Evolutionary conservation across 1,284 basidiomycete species (phyloP).

Genomic region (Phellopilus nigrolimitatus): DNA sequence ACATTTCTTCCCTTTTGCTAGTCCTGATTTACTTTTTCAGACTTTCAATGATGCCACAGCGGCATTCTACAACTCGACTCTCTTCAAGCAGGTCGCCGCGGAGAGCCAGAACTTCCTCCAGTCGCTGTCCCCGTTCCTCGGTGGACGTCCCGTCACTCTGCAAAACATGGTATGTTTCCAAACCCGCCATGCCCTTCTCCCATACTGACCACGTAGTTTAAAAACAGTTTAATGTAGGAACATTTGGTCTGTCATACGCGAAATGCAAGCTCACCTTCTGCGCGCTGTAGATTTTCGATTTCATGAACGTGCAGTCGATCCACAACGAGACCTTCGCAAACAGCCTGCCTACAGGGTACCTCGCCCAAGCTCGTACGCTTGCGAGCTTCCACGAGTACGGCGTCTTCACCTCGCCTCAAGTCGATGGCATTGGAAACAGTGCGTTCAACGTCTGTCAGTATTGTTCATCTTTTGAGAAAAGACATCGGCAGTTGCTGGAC

Average conservation of each 20-base stretch:
- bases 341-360: constrained; percentile 30
- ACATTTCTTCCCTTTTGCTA: background rate
- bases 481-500: constrained; percentile 36
- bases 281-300: constrained; percentile 41
- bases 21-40: constrained; percentile 7
- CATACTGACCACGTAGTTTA: background rate
- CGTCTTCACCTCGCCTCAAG: constrained; percentile 39
- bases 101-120: constrained; percentile 38
- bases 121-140: constrained; percentile 36
- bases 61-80: constrained; percentile 27
- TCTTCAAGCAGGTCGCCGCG: constrained; percentile 32
- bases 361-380: constrained; percentile 37
- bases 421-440: constrained; percentile 42
- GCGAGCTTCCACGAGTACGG: constrained; percentile 48
- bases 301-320: constrained; percentile 46
- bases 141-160: constrained; percentile 36
- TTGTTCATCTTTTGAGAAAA: background rate
- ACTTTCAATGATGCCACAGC: constrained; percentile 20
- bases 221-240: constrained; percentile 18
- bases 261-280: background rate
- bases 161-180: constrained; percentile 35
- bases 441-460: constrained; percentile 31
- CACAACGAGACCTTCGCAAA: constrained; percentile 42
- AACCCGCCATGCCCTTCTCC: background rate
- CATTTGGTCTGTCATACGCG: background rate